These are phyloP conservation scores for Cutaneotrichosporon cutaneum DNA, from an alignment of 1,284 basidiomycete species.

Conservation along the genomic window DNA sequence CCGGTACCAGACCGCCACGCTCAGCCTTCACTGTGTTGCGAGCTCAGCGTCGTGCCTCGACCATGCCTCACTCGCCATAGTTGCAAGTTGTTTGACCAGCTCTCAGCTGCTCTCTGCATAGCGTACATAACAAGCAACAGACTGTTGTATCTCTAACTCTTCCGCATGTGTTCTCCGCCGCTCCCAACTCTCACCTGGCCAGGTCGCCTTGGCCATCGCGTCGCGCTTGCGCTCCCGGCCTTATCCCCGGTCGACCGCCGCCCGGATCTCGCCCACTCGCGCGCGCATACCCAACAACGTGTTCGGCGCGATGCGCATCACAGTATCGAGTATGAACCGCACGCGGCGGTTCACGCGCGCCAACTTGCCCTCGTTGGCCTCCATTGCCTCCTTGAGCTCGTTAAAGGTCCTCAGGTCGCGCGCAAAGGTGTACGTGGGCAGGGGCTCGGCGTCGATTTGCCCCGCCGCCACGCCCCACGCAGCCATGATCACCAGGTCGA, in stretches of 20 bases:
- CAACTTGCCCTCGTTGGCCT: conserved; percentile 23
- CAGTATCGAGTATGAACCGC: conserved; percentile 28
- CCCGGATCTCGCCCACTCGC: conserved; percentile 35
- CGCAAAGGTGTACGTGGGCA: conserved; percentile 53
- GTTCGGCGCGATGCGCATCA: conserved; percentile 43
- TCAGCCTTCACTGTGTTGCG: no score
- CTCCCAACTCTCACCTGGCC: no score
- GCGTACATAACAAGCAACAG: not conserved
- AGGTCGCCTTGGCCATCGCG: no score
- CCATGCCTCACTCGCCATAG: no score
- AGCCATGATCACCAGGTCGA: conserved; percentile 51
- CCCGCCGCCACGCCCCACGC: conserved; percentile 44
- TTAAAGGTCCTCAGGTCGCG: conserved; percentile 48
- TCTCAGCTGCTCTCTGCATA: not conserved
- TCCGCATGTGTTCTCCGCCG: no score
- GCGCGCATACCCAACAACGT: conserved; percentile 41
- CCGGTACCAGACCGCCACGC: no score
- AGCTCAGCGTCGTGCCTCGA: no score
- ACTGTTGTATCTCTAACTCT: no score
- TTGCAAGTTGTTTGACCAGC: no score
- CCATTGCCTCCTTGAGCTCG: conserved; percentile 38
- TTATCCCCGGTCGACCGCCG: conserved; percentile 26
- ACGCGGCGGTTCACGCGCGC: conserved; percentile 32
- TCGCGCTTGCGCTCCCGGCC: not conserved
- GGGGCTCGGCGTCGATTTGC: conserved; percentile 36